A percentile compares a stretch with the other conserved stretches of the same genome.
Conservation (phyloP, 2,329 filamentous ascomycete genomes). For the Penicillium corylophilum region DNA sequence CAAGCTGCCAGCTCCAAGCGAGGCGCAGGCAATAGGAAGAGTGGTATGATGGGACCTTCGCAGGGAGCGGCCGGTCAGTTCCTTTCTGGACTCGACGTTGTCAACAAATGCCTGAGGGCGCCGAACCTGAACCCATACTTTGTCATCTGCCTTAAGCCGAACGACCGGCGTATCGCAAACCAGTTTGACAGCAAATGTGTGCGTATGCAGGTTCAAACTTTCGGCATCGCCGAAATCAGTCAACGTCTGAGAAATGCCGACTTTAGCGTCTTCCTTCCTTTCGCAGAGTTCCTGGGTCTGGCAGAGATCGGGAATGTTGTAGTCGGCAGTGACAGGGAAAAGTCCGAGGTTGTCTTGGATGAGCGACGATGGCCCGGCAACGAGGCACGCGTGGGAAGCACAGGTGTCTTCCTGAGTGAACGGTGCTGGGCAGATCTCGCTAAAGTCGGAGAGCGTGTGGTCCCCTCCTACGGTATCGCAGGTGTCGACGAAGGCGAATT, state of each 20-base stretch:
- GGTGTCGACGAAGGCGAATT: conserved; percentile 59
- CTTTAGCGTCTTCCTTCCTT: conserved; percentile 93
- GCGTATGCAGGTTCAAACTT: conserved; percentile 86
- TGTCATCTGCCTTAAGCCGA: conserved; percentile 95
- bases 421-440: conserved; percentile 91
- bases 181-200: conserved; percentile 99
- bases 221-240: conserved; percentile 96
- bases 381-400: conserved; percentile 85
- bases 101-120: conserved; percentile 80
- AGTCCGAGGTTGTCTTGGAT: conserved; percentile 85
- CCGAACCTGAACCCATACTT: conserved; percentile 91
- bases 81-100: conserved; percentile 81
- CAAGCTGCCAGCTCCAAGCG: conserved; percentile 33
- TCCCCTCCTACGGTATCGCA: conserved; percentile 60
- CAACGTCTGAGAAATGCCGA: conserved; percentile 89
- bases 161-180: conserved; percentile 94
- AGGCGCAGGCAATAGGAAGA: conserved; percentile 32
- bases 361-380: conserved; percentile 90
- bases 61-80: conserved; percentile 94
- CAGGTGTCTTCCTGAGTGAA: conserved; percentile 93
- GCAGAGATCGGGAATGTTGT: conserved; percentile 80
- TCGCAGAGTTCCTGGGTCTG: conserved; percentile 89
- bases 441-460: conserved; percentile 64
- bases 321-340: conserved; percentile 89
- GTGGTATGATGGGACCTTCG: conserved; percentile 45